Percentiles rank a stretch among this genome's conserved stretches.
Conservation (phyloP, 495 filamentous ascomycete species). For the Tetracladium marchalianum region DNA sequence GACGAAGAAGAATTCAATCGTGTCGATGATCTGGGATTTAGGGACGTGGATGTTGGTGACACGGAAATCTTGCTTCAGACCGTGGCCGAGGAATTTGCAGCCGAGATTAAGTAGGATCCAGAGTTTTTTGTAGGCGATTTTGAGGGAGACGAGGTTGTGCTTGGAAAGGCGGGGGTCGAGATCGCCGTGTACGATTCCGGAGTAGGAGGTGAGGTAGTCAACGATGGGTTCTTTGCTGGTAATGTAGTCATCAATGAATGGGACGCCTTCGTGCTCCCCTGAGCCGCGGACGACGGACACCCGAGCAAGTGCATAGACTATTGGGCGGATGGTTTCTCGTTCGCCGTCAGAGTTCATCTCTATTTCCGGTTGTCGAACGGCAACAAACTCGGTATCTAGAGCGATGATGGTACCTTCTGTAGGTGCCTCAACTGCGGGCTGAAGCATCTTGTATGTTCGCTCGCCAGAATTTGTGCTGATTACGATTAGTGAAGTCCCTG, state of each 20-base stretch:
- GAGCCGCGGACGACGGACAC: slow-evolving; percentile 78
- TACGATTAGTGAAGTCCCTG: background rate
- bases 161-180: slow-evolving; percentile 59
- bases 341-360: slow-evolving; percentile 87
- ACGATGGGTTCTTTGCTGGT: slow-evolving; percentile 82
- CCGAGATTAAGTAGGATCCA: slow-evolving; percentile 95
- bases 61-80: slow-evolving; percentile 86
- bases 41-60: slow-evolving; percentile 97
- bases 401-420: slow-evolving; percentile 64
- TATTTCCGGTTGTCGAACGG: slow-evolving; percentile 80
- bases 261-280: slow-evolving; percentile 62
- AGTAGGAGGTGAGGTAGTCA: slow-evolving; percentile 89
- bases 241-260: slow-evolving; percentile 98
- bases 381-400: slow-evolving; percentile 92
- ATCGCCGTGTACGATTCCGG: slow-evolving; percentile 78
- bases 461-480: slow-evolving; percentile 25
- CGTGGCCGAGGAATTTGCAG: slow-evolving; percentile 89
- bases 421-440: slow-evolving; percentile 53
- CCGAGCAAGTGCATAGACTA: slow-evolving; percentile 72
- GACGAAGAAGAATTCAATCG: slow-evolving; percentile 75
- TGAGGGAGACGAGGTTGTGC: slow-evolving; percentile 77
- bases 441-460: slow-evolving; percentile 49
- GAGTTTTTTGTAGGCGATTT: slow-evolving; percentile 92
- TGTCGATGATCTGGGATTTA: slow-evolving; percentile 84
- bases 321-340: slow-evolving; percentile 75